Evolutionary conservation across 2,329 filamentous ascomycete genomes (phyloP), one percentile per base, ranked within the genome.

Genomic region (Phialocephala subalpina): DNA sequence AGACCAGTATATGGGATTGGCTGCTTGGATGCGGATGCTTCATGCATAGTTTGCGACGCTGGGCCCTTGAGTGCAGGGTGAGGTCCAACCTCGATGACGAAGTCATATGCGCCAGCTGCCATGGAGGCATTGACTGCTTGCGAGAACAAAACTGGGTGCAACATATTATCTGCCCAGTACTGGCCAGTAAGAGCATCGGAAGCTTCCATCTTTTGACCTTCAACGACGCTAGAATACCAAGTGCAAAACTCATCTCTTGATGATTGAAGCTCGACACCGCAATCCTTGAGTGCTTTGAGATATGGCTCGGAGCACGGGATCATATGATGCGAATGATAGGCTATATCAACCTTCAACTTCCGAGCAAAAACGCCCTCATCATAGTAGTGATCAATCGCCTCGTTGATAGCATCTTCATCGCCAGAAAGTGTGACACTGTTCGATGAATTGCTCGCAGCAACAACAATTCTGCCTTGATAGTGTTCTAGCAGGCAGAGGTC

Each of bases 111-210:
- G 20, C 27, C 57, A n/a, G 22, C 16, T 61, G n/a, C n/a, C 9
- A 57, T 35, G 29, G 60, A 35, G 2, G 36, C 25, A 12, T 16
- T 16, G 5, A 66, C 20, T 18, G 66, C 60, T 12, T 58, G 47
- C 20, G 27, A 47, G 56, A 66, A 65, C 14, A 58, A 38, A 3
- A 67, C 65, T 7, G 60, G 40, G 4, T 53, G 53, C 14, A 52
- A 35, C 72, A 85, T 71, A 60, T 84, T 85, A 3, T 74, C 68
- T 2, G 74, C 74, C 83, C 83, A 85, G 68, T 85, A 53, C 9
- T 53, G 49, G 11, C 58, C 58, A 2, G 20, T 47, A 27, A 60
- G 33, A 20, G 22, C 22, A 72, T 60, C 57, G n/a, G 20, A 25
- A 49, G 27, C 36, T 60, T 36, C 33, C 35, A 63, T 71, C 69